Percentiles rank a stretch among this genome's conserved stretches.
phyloP scores from a whole-genome alignment of 495 filamentous ascomycete genomes.

The Neurospora sp. region DNA sequence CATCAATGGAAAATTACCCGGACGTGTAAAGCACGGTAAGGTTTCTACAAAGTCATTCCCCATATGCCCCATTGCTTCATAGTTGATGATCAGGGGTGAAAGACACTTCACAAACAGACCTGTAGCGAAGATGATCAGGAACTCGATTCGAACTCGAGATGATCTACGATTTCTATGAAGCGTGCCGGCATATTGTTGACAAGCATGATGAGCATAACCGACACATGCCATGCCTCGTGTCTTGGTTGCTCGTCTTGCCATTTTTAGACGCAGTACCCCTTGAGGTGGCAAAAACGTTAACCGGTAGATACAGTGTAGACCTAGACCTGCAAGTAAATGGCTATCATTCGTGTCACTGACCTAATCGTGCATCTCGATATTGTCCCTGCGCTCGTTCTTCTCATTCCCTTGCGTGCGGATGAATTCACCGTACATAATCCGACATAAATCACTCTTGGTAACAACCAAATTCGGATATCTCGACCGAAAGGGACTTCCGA shows the following conservation, averaged over 20 bases:
- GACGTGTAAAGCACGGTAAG: not conserved
- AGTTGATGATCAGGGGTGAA: not conserved
- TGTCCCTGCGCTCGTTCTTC: not conserved
- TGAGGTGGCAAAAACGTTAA: not conserved
- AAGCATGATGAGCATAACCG: not conserved
- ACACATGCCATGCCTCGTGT: not conserved
- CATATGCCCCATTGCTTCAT: not conserved
- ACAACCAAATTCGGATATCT: not conserved
- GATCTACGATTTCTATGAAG: not conserved
- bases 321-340: not conserved
- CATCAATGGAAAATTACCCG: not conserved
- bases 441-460: not conserved
- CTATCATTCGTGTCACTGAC: not conserved
- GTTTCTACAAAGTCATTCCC: not conserved
- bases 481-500: not conserved
- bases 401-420: not conserved
- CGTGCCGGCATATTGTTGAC: not conserved
- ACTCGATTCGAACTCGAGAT: not conserved
- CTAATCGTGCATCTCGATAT: not conserved
- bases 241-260: not conserved
- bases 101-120: not conserved
- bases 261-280: not conserved
- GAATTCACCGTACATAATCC: not conserved
- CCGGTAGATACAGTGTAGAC: not conserved
- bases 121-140: not conserved